Conservation (phyloP, 1,284 basidiomycete species). For the Ceratobasidium sp. region DNA sequence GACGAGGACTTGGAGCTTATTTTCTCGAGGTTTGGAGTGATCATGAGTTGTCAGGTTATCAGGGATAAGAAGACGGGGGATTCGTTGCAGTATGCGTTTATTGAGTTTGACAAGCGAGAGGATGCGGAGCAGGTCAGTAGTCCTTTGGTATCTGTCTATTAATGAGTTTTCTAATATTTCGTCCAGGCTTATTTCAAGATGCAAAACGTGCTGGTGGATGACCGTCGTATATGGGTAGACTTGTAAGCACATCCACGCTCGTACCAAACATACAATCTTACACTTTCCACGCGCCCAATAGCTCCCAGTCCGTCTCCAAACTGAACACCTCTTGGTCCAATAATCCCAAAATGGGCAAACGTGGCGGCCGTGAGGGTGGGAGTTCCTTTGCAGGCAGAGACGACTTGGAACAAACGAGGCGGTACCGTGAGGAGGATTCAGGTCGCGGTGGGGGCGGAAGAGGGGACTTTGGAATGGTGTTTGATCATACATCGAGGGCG, state of each 20-base stretch:
- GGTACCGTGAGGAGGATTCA: conserved; percentile 67
- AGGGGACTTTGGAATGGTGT: conserved; percentile 77
- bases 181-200: conserved; percentile 97
- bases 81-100: conserved; percentile 97
- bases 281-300: conserved; percentile 54
- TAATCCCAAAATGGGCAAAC: conserved; percentile 68
- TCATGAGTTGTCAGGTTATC: conserved; percentile 98
- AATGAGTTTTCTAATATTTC: conserved; percentile 9
- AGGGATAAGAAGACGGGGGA: conserved; percentile 96
- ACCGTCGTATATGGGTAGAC: conserved; percentile 98
- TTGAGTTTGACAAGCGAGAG: conserved; percentile 95
- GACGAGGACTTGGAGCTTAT: conserved; percentile 98
- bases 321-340: conserved; percentile 82
- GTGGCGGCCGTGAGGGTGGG: conserved; percentile 53
- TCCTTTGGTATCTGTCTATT: not conserved
- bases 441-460: conserved; percentile 54
- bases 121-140: conserved; percentile 88
- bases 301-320: conserved; percentile 91
- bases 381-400: conserved; percentile 76
- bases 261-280: not conserved
- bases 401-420: conserved; percentile 76
- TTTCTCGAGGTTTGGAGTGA: conserved; percentile 94
- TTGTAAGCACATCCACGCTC: conserved; percentile 70
- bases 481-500: conserved; percentile 63
- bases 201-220: conserved; percentile 99